Evolutionary conservation across 2,329 filamentous ascomycete genomes (phyloP).

Genomic region (Pseudocercospora pini-densiflorae): DNA sequence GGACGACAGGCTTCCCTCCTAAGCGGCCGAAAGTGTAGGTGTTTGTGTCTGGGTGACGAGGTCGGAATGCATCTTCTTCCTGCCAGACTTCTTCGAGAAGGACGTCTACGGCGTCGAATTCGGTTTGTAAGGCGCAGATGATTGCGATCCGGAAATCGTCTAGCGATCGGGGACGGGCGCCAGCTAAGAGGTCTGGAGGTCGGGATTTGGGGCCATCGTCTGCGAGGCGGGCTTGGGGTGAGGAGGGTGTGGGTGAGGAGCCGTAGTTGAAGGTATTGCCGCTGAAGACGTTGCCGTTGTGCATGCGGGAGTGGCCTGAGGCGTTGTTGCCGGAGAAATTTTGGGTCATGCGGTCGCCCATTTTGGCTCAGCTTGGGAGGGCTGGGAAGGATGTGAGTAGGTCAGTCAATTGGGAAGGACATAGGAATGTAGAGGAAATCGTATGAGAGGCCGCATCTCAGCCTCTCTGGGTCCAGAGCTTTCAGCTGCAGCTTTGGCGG

Average conservation of each 20-base stretch:
- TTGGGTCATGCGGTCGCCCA: neutral
- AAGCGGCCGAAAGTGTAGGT: constrained; percentile 32
- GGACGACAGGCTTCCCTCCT: constrained; percentile 30
- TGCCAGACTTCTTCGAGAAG: neutral
- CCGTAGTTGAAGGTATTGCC: neutral
- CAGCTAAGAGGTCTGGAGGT: neutral
- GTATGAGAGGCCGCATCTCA: neutral
- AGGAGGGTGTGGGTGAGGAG: neutral
- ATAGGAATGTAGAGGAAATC: neutral
- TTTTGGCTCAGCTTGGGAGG: neutral
- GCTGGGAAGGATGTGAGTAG: neutral
- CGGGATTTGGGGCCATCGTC: neutral
- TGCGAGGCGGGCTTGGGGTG: neutral
- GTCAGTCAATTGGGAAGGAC: neutral
- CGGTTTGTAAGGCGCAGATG: neutral
- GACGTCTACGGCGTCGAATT: neutral
- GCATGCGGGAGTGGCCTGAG: neutral
- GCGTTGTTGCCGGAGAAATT: neutral
- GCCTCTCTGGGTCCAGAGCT: neutral
- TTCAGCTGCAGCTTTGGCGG: constrained; percentile 20
- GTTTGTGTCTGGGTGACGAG: constrained; percentile 13
- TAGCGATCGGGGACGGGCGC: neutral
- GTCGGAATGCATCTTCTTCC: neutral
- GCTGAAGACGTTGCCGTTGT: constrained; percentile 7
- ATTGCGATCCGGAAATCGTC: constrained; percentile 1